Evolutionary conservation across 2,329 filamentous ascomycete genomes (phyloP).

Genomic region (Stromatinia cepivora): DNA sequence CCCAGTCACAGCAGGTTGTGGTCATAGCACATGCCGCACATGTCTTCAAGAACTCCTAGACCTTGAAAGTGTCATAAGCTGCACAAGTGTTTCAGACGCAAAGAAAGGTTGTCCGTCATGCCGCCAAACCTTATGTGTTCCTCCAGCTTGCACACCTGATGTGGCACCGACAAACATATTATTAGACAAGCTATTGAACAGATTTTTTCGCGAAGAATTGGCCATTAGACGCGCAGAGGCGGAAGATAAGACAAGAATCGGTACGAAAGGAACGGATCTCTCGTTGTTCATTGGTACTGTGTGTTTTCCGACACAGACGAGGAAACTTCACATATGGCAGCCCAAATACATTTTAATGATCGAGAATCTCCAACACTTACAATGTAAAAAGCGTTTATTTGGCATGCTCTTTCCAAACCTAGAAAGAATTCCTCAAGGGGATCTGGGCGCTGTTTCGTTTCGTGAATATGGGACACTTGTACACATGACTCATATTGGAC

Average conservation of each 20-base stretch:
- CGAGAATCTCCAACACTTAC: too few species aligned
- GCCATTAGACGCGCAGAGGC: too few species aligned
- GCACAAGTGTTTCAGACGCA: conserved; percentile 41
- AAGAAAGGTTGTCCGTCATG: conserved; percentile 68
- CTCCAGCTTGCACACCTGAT: conserved; percentile 41
- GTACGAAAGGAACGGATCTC: conserved; percentile 35
- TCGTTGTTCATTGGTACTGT: conserved; percentile 81
- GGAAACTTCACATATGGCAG: conserved; percentile 46
- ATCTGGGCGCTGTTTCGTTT: conserved; percentile 57
- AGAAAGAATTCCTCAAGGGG: conserved; percentile 52
- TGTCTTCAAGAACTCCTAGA: conserved; percentile 59
- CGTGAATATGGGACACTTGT: conserved; percentile 76
- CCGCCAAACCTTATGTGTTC: conserved; percentile 60
- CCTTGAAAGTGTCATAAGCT: conserved; percentile 61
- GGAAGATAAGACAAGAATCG: too few species aligned
- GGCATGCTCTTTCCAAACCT: conserved; percentile 79
- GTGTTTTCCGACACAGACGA: conserved; percentile 69
- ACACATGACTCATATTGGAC: conserved; percentile 70
- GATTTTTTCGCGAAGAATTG: conserved; percentile 57
- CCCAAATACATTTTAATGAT: too few species aligned
- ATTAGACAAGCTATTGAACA: conserved; percentile 62
- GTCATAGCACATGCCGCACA: conserved; percentile 83
- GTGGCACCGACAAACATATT: conserved; percentile 59
- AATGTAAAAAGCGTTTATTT: conserved; percentile 49
- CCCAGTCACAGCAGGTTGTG: conserved; percentile 80